Conservation (phyloP, 2,329 filamentous ascomycete species). For the Didymella lethalis region DNA sequence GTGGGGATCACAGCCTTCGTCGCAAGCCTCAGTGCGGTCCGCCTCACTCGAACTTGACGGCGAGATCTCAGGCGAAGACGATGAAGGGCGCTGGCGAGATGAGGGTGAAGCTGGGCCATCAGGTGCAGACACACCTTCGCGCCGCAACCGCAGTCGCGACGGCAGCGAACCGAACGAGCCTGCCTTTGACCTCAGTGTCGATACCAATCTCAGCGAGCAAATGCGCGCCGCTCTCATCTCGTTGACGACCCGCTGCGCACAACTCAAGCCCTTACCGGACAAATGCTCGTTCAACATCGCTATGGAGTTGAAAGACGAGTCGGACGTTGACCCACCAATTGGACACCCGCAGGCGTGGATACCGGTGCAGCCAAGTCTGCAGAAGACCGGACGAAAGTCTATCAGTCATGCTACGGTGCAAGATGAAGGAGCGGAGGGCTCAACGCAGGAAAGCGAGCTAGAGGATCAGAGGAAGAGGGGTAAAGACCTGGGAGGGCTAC, state of each 20-base stretch:
- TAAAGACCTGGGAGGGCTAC: constrained; percentile 59
- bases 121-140: constrained; percentile 9
- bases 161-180: constrained; percentile 4
- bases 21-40: constrained; percentile 5
- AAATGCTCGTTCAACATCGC: constrained; percentile 79
- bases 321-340: constrained; percentile 57
- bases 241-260: constrained; percentile 67
- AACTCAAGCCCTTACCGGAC: constrained; percentile 65
- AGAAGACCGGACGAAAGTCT: constrained; percentile 42
- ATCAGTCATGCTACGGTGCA: background rate
- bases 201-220: constrained; percentile 73
- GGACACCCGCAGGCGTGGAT: constrained; percentile 66
- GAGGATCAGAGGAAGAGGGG: constrained; percentile 31
- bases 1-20: constrained; percentile 32
- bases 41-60: constrained; percentile 13
- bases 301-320: constrained; percentile 72
- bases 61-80: constrained; percentile 12
- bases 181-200: constrained; percentile 33
- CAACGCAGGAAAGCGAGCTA: constrained; percentile 24
- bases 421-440: constrained; percentile 17
- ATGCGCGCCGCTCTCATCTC: constrained; percentile 72
- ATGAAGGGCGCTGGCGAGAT: background rate
- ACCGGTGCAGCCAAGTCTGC: constrained; percentile 61
- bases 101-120: background rate
- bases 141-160: constrained; percentile 20